These are phyloP conservation scores for Nakaseomyces uthaithaninus DNA, from an alignment of 1,139 yeast species.

Conservation along the genomic window DNA sequence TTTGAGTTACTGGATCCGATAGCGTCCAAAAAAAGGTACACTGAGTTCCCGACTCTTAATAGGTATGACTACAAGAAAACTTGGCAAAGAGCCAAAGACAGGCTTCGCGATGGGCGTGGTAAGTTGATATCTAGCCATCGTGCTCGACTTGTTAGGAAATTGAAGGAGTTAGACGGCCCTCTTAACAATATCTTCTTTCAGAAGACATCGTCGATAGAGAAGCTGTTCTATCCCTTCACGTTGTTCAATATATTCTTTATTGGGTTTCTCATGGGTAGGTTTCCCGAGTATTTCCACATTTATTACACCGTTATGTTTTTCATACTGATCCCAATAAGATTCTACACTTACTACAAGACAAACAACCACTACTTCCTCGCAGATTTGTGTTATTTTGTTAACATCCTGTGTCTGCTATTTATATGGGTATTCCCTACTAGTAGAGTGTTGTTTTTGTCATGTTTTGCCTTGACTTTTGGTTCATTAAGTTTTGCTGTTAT, in stretches of 20 bases:
- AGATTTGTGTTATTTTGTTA: conserved; percentile 89
- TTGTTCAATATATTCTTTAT: conserved; percentile 58
- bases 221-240: conserved; percentile 70
- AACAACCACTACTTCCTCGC: conserved; percentile 84
- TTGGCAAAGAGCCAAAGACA: conserved; percentile 6
- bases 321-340: conserved; percentile 73
- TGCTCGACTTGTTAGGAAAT: conserved; percentile 14
- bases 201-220: conserved; percentile 62
- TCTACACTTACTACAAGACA: conserved; percentile 71
- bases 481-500: conserved; percentile 89
- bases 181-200: conserved; percentile 25
- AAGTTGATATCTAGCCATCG: conserved; percentile 20
- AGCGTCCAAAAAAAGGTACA: conserved; percentile 6
- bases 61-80: conserved; percentile 4
- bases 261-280: conserved; percentile 71
- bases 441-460: conserved; percentile 61
- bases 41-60: conserved; percentile 2
- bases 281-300: conserved; percentile 69
- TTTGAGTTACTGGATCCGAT: conserved; percentile 10
- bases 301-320: conserved; percentile 58
- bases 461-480: conserved; percentile 82
- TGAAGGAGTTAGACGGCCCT: conserved; percentile 21
- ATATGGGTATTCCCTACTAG: conserved; percentile 81
- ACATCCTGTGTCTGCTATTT: conserved; percentile 55
- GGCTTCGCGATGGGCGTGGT: conserved; percentile 5